These are phyloP conservation scores for Pyrenochaeta sp. DNA, from an alignment of 2,329 filamentous ascomycete genomes.

Conservation along the genomic window DNA sequence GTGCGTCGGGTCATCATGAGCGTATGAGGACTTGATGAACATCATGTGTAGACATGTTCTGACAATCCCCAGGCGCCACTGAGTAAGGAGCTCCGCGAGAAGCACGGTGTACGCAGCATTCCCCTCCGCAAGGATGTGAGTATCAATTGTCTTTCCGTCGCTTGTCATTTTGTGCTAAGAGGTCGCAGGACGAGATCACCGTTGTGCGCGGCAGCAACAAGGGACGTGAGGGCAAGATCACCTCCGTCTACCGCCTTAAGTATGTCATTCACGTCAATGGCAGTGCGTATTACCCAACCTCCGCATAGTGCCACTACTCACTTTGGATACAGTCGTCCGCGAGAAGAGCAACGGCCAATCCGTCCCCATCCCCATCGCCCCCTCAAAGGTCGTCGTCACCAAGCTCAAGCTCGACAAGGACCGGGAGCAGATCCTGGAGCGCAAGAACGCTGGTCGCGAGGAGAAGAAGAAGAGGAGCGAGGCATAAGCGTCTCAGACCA, in stretches of 20 bases:
- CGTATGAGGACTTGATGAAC: conserved; percentile 69
- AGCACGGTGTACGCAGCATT: conserved; percentile 93
- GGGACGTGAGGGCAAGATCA: conserved; percentile 98
- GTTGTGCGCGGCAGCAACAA: conserved; percentile 95
- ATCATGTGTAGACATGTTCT: conserved; percentile 36
- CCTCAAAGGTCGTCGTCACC: conserved; percentile 97
- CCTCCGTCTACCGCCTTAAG: conserved; percentile 81
- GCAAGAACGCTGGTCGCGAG: conserved; percentile 82
- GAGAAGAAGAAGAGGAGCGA: conserved; percentile 72
- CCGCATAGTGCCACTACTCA: conserved; percentile 26
- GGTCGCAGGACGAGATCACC: conserved; percentile 74
- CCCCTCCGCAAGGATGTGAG: conserved; percentile 87
- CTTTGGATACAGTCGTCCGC: conserved; percentile 69
- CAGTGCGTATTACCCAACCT: conserved; percentile 36
- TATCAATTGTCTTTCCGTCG: conserved; percentile 22
- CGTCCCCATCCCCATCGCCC: conserved; percentile 92
- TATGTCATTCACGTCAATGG: conserved; percentile 98
- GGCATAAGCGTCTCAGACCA: conserved; percentile 53
- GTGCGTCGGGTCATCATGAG: conserved; percentile 92
- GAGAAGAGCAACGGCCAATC: conserved; percentile 98
- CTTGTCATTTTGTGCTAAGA: conserved; percentile 36
- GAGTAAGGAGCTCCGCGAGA: conserved; percentile 89
- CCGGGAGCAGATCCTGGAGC: conserved; percentile 85
- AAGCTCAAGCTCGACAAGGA: conserved; percentile 99
- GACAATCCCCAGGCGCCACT: conserved; percentile 47